A percentile compares a stretch with the other conserved stretches of the same genome.
Evolutionary conservation across 2,329 filamentous ascomycete genomes (phyloP).

Genomic region (Graphiopsis chlorocephala): DNA sequence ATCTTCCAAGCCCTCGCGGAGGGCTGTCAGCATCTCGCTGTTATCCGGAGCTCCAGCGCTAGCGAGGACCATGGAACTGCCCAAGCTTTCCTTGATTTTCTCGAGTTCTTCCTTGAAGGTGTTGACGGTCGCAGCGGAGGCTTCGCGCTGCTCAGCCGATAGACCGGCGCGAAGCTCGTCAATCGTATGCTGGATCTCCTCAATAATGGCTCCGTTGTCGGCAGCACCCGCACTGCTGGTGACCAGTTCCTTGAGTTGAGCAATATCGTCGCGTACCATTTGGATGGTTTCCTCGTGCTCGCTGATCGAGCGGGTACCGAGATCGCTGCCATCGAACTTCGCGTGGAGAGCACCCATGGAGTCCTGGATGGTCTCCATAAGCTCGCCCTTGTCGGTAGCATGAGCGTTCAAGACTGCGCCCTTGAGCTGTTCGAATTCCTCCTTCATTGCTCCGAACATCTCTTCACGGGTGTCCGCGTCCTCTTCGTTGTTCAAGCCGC

Average conservation of each 20-base stretch:
- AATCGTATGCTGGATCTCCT: slow-evolving; percentile 56
- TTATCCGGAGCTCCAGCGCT: slow-evolving; percentile 15
- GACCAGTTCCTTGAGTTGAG: slow-evolving; percentile 56
- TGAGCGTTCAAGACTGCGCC: slow-evolving; percentile 67
- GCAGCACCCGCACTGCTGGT: slow-evolving; percentile 24
- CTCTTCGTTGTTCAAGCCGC: not conserved
- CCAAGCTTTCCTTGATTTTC: slow-evolving; percentile 42
- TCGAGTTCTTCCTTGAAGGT: slow-evolving; percentile 45
- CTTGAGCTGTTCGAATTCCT: slow-evolving; percentile 78
- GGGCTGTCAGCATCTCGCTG: slow-evolving; percentile 26
- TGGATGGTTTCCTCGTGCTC: slow-evolving; percentile 47
- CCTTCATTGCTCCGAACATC: slow-evolving; percentile 68
- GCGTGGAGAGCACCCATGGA: slow-evolving; percentile 49
- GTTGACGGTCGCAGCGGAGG: slow-evolving; percentile 42
- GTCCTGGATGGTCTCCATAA: slow-evolving; percentile 58
- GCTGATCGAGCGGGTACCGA: slow-evolving; percentile 29
- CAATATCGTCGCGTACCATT: slow-evolving; percentile 59
- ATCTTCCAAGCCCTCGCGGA: slow-evolving; percentile 36
- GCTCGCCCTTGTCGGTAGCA: slow-evolving; percentile 58
- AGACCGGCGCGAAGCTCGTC: slow-evolving; percentile 43
- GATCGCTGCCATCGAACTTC: slow-evolving; percentile 40
- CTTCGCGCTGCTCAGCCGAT: slow-evolving; percentile 38
- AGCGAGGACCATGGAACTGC: slow-evolving; percentile 41
- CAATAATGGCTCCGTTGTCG: slow-evolving; percentile 62
- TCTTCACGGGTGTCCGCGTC: slow-evolving; percentile 36